Percentiles rank a stretch among this genome's conserved stretches.
Evolutionary conservation across 495 filamentous ascomycete species (phyloP).

Genomic region (Astrothelium subdiscretum): DNA sequence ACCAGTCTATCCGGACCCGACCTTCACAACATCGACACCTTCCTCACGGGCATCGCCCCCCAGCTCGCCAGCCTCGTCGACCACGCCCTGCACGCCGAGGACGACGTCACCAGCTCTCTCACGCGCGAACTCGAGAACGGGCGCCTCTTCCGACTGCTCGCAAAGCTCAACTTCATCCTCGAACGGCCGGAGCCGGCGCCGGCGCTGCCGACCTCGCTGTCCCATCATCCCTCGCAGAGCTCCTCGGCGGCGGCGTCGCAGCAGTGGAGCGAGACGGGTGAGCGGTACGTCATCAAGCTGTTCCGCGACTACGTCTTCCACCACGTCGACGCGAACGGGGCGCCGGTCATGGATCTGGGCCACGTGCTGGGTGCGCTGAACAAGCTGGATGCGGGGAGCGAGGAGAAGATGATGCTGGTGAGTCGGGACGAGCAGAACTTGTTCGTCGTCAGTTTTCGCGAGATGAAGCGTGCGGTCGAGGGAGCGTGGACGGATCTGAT

Average conservation of each 20-base stretch:
- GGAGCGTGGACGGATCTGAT: conserved; percentile 69
- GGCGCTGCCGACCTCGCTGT: conserved; percentile 4
- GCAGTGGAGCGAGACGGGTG: conserved; percentile 74
- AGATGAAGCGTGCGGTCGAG: conserved; percentile 68
- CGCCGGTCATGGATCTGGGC: conserved; percentile 68
- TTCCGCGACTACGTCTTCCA: conserved; percentile 98
- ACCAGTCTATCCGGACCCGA: conserved; percentile 24
- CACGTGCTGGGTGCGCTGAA: conserved; percentile 77
- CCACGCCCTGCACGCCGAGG: conserved; percentile 59
- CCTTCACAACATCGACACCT: conserved; percentile 58
- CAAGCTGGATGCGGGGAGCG: conserved; percentile 81
- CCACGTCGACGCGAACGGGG: conserved; percentile 72
- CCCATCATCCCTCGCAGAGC: not conserved
- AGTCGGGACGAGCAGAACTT: conserved; percentile 80
- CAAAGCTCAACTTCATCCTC: conserved; percentile 74
- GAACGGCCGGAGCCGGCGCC: conserved; percentile 64
- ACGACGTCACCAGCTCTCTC: conserved; percentile 58
- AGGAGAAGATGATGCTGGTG: conserved; percentile 76
- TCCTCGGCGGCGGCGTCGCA: not conserved
- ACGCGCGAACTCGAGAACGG: conserved; percentile 80
- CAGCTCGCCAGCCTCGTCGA: conserved; percentile 63
- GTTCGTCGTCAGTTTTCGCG: conserved; percentile 76
- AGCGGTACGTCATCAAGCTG: conserved; percentile 81
- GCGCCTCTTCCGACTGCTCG: conserved; percentile 68
- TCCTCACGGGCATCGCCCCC: conserved; percentile 62